A percentile compares a stretch with the other conserved stretches of the same genome.
Conservation (phyloP, 2,329 filamentous ascomycete genomes). For the Claviceps africana region DNA sequence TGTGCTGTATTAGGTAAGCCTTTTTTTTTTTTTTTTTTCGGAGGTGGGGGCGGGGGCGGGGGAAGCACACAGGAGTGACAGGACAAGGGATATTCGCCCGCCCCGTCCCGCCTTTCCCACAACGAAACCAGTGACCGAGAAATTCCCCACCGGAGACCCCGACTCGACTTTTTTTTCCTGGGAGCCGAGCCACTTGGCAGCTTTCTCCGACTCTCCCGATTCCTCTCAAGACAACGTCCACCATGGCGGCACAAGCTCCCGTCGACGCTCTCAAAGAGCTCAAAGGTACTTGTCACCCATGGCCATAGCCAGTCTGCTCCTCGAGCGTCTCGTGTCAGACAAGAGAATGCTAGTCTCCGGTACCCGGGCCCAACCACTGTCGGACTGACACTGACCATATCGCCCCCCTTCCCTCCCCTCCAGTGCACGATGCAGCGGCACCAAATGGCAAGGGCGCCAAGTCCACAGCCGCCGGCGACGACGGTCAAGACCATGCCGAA, state of each 20-base stretch:
- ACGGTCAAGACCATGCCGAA: slow-evolving; percentile 29
- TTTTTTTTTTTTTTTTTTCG: no score
- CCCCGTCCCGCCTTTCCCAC: no score
- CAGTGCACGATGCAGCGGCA: slow-evolving; percentile 27
- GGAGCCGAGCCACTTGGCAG: no score
- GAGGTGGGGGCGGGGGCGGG: no score
- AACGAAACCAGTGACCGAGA: no score
- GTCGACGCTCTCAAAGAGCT: slow-evolving; percentile 31
- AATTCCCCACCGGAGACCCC: no score
- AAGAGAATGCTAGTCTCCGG: not conserved
- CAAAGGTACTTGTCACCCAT: slow-evolving; percentile 18
- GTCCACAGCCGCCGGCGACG: slow-evolving; percentile 23
- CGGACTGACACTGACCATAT: not conserved
- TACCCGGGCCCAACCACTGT: not conserved
- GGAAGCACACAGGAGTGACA: no score
- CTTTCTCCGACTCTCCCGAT: not conserved
- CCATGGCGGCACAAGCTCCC: slow-evolving; percentile 29
- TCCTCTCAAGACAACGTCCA: slow-evolving; percentile 5
- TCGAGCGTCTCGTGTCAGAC: not conserved
- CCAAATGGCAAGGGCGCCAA: slow-evolving; percentile 27
- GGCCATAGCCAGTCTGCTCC: not conserved
- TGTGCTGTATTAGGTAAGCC: no score
- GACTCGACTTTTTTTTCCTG: not conserved
- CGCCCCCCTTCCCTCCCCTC: not conserved
- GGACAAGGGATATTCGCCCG: no score